A percentile compares a stretch with the other conserved stretches of the same genome.
phyloP scores from a whole-genome alignment of 2,329 filamentous ascomycete genomes.

The Penicillium nordicum region DNA sequence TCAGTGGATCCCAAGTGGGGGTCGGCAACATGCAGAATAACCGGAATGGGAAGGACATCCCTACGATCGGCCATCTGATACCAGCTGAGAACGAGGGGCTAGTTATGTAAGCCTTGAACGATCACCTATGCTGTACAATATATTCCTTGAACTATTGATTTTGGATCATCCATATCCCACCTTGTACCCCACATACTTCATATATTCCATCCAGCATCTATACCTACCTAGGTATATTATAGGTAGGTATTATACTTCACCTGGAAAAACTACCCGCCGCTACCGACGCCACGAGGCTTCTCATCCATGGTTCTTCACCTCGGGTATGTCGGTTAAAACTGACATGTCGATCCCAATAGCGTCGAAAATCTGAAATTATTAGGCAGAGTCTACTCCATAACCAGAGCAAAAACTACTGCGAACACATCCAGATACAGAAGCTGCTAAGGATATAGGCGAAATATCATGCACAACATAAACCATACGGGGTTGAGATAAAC shows the following conservation, averaged over 20 bases:
- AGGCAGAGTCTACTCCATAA: not conserved
- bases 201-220: no score
- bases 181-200: not conserved
- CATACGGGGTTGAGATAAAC: not conserved
- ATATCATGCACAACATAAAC: not conserved
- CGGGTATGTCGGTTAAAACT: not conserved
- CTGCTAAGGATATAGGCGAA: no score
- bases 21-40: not conserved
- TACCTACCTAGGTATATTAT: no score
- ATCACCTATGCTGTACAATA: no score
- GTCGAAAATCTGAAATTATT: not conserved
- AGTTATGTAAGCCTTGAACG: not conserved
- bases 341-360: slow-evolving; percentile 5
- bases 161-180: not conserved
- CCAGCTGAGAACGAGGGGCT: not conserved
- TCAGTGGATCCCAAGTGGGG: not conserved
- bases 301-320: not conserved
- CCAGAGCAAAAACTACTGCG: not conserved
- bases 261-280: not conserved
- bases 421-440: not conserved
- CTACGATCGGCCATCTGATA: slow-evolving; percentile 3
- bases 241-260: no score
- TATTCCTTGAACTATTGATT: not conserved
- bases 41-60: not conserved
- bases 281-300: not conserved